Evolutionary conservation across 2,329 filamentous ascomycete genomes (phyloP).

Genomic region (Paecilomyces niveus): DNA sequence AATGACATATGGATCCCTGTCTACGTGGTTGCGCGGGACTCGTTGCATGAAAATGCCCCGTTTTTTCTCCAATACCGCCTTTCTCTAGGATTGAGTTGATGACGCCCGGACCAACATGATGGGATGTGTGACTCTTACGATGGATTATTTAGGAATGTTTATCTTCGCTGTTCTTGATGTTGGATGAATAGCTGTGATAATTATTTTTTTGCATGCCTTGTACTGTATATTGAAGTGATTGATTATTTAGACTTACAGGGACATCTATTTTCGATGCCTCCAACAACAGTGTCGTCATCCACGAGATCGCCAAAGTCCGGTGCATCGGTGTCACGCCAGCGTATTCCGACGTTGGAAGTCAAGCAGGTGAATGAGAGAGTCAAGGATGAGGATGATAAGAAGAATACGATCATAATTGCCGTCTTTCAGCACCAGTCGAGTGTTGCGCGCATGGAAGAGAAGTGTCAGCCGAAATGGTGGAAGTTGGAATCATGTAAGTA

Average conservation of each 20-base stretch:
- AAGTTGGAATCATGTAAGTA: neutral
- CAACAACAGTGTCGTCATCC: neutral
- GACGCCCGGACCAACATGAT: neutral
- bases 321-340: neutral
- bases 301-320: neutral
- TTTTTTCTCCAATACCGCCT: neutral
- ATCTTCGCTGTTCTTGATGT: neutral
- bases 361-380: neutral
- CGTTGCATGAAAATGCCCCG: neutral
- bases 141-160: neutral
- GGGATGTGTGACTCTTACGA: neutral
- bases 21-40: neutral
- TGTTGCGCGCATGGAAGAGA: neutral
- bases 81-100: neutral
- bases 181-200: neutral
- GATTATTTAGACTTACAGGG: neutral
- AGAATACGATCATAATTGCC: neutral
- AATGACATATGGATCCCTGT: neutral
- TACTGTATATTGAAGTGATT: neutral
- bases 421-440: neutral
- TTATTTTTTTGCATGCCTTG: neutral
- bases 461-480: neutral
- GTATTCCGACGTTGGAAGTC: neutral
- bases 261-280: neutral
- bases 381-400: neutral